These are phyloP conservation scores for Fusarium domesticum DNA, from an alignment of 2,329 filamentous ascomycete genomes.

Conservation along the genomic window DNA sequence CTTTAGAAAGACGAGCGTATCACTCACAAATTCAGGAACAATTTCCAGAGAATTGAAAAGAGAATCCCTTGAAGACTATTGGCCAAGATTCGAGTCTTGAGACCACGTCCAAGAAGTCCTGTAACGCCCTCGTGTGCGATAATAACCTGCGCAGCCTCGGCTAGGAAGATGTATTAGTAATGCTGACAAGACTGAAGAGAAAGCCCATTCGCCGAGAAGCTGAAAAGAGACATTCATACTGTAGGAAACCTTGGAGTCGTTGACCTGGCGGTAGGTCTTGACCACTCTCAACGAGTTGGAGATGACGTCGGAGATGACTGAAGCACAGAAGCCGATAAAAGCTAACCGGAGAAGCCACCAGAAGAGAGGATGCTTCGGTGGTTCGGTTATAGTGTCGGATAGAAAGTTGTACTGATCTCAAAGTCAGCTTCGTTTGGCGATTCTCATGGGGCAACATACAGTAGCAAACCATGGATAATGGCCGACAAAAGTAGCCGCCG, in stretches of 20 bases:
- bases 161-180: constrained; percentile 24
- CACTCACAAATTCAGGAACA: constrained; percentile 47
- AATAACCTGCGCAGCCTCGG: constrained; percentile 41
- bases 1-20: background rate
- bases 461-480: constrained; percentile 52
- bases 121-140: constrained; percentile 40
- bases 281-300: constrained; percentile 48
- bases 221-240: constrained; percentile 28
- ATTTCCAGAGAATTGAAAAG: constrained; percentile 49
- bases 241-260: constrained; percentile 46
- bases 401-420: constrained; percentile 43
- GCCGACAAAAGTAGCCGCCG: constrained; percentile 47
- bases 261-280: constrained; percentile 50
- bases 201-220: no score
- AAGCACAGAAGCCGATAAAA: constrained; percentile 40
- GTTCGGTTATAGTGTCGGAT: constrained; percentile 38
- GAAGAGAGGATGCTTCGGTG: constrained; percentile 38
- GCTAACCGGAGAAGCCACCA: constrained; percentile 43
- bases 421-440: background rate
- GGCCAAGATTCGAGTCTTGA: constrained; percentile 47
- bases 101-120: constrained; percentile 44
- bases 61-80: constrained; percentile 47
- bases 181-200: no score
- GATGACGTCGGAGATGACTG: constrained; percentile 44
- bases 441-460: constrained; percentile 21